Conservation (phyloP, 1,284 basidiomycete species). For the Naganishia sp. region DNA sequence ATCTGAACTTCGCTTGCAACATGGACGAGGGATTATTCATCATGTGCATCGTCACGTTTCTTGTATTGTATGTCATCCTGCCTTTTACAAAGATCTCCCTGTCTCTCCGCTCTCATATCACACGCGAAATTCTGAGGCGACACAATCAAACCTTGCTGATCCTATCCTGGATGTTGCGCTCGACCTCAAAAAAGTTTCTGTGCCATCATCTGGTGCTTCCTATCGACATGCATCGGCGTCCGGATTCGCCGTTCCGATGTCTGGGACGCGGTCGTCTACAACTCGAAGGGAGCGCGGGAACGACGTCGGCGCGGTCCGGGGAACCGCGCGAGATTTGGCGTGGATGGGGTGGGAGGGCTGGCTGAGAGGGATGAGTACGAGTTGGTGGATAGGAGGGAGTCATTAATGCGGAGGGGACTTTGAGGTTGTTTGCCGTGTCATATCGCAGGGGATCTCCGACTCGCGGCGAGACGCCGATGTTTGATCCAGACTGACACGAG, state of each 20-base stretch:
- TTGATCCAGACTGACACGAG: no score
- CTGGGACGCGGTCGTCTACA: constrained; percentile 38
- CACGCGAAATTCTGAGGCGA: background rate
- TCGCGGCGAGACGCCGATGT: background rate
- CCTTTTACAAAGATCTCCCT: background rate
- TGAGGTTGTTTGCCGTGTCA: background rate
- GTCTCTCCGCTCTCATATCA: background rate
- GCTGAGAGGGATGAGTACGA: constrained; percentile 4
- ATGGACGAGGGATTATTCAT: constrained; percentile 49
- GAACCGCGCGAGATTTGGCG: background rate
- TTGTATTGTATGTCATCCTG: constrained; percentile 35
- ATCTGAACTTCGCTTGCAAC: background rate
- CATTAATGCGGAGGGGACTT: background rate
- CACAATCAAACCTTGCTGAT: background rate
- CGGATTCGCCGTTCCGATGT: constrained; percentile 45
- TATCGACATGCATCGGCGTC: constrained; percentile 49
- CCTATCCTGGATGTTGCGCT: background rate
- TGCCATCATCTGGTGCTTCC: constrained; percentile 50
- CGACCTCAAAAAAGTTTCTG: constrained; percentile 36
- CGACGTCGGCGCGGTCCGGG: background rate
- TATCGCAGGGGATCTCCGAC: background rate
- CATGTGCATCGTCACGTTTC: constrained; percentile 41
- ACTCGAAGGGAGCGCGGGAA: constrained; percentile 17
- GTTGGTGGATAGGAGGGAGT: constrained; percentile 2
- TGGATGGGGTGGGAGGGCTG: background rate